Conservation (phyloP, 805 yeast species). For the Yarrowia yakushimensis region DNA sequence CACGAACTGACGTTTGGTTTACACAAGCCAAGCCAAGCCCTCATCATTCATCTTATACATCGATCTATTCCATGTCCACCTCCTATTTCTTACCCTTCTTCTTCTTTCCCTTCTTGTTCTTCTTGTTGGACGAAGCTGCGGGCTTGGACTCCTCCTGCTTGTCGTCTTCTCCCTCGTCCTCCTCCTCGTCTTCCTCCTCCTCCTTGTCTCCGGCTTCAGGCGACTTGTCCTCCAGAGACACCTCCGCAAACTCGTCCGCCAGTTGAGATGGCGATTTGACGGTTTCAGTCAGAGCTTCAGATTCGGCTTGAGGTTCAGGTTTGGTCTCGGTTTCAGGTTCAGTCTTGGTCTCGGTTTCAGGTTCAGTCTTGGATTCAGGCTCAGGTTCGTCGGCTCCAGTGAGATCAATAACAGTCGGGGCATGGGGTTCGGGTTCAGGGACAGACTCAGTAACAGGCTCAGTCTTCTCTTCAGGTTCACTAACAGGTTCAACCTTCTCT, state of each 20-base stretch:
- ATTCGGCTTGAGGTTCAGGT: no score
- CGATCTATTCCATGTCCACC: no score
- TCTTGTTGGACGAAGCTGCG: slow-evolving; percentile 28
- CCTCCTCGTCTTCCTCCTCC: slow-evolving; percentile 24
- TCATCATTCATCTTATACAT: no score
- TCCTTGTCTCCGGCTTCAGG: slow-evolving; percentile 21
- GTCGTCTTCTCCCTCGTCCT: slow-evolving; percentile 26
- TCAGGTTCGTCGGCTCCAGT: not conserved
- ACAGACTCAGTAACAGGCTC: not conserved
- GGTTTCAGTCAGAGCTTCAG: no score
- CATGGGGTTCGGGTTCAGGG: not conserved
- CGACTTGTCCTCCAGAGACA: slow-evolving; percentile 22
- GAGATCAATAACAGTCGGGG: not conserved
- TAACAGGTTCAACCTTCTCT: not conserved
- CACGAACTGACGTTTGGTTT: no score
- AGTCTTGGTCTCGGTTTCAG: not conserved
- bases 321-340: not conserved
- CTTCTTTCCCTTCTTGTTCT: slow-evolving; percentile 28
- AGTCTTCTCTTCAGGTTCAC: not conserved
- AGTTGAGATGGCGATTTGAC: slow-evolving; percentile 22
- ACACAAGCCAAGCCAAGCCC: no score
- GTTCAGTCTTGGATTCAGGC: not conserved
- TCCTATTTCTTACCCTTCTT: slow-evolving; percentile 21
- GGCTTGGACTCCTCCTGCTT: slow-evolving; percentile 22
- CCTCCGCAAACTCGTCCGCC: slow-evolving; percentile 20